A percentile compares a stretch with the other conserved stretches of the same genome.
Conservation (phyloP, 2,329 filamentous ascomycete species). For the Clonostachys solani region DNA sequence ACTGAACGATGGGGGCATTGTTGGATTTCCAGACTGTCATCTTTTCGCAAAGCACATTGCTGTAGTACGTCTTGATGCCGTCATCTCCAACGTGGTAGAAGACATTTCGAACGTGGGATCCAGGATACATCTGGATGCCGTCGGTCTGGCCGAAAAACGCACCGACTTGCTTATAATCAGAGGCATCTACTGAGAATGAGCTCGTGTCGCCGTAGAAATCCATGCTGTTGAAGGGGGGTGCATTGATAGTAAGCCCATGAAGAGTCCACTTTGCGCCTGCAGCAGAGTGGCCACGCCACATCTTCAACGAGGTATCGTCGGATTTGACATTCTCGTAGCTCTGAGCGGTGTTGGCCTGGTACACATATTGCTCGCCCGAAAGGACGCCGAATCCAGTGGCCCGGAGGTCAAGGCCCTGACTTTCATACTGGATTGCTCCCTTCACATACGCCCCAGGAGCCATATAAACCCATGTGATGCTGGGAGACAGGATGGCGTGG, state of each 20-base stretch:
- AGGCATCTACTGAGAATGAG: slow-evolving; percentile 10
- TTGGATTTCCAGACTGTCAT: slow-evolving; percentile 21
- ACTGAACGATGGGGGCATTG: slow-evolving; percentile 24
- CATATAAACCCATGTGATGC: slow-evolving; percentile 17
- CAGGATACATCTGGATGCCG: slow-evolving; percentile 24
- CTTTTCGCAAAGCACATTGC: slow-evolving; percentile 12
- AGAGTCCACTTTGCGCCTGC: slow-evolving; percentile 13
- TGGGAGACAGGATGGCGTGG: slow-evolving; percentile 9
- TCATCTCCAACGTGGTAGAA: slow-evolving; percentile 30
- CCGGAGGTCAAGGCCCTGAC: slow-evolving; percentile 11
- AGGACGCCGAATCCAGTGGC: slow-evolving; percentile 27
- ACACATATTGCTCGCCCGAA: slow-evolving; percentile 30
- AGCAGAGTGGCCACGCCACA: slow-evolving; percentile 18
- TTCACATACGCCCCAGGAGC: slow-evolving; percentile 28
- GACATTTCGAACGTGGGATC: slow-evolving; percentile 17
- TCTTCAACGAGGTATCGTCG: slow-evolving; percentile 18
- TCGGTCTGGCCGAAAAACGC: slow-evolving; percentile 29
- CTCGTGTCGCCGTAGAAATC: slow-evolving; percentile 15
- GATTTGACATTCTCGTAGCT: slow-evolving; percentile 18
- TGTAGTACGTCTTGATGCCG: slow-evolving; percentile 27
- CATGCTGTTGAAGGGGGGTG: slow-evolving; percentile 29
- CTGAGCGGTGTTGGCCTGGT: slow-evolving; percentile 23
- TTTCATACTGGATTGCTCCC: slow-evolving; percentile 24
- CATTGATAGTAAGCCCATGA: slow-evolving; percentile 21
- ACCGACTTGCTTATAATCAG: slow-evolving; percentile 31